phyloP scores from a whole-genome alignment of 2,329 filamentous ascomycete genomes.

The Sporothrix brunneoviolacea region DNA sequence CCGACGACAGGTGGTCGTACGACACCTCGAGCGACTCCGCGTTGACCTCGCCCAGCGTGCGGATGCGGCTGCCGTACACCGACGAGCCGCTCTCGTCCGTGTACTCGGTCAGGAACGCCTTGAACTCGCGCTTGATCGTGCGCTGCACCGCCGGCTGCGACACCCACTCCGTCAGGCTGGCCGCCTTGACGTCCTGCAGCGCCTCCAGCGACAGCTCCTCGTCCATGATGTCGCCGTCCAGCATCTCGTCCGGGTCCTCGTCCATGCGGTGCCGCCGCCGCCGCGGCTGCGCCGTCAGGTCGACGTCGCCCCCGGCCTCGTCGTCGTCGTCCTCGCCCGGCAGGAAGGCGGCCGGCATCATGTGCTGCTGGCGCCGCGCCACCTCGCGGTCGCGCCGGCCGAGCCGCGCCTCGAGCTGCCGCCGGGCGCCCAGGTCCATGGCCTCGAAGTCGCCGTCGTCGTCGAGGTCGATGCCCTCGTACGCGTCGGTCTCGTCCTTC shows the following conservation, averaged over 20 bases:
- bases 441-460: slow-evolving; percentile 70
- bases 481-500: slow-evolving; percentile 60
- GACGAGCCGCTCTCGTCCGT: slow-evolving; percentile 83
- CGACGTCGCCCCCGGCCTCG: slow-evolving; percentile 74
- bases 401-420: slow-evolving; percentile 65
- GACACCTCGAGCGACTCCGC: slow-evolving; percentile 94
- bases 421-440: slow-evolving; percentile 58
- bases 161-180: slow-evolving; percentile 93
- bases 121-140: slow-evolving; percentile 94
- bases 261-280: slow-evolving; percentile 86
- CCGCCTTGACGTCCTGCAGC: slow-evolving; percentile 85
- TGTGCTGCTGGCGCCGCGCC: slow-evolving; percentile 50
- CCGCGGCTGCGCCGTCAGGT: slow-evolving; percentile 78
- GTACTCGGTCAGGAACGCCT: slow-evolving; percentile 92
- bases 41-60: slow-evolving; percentile 94
- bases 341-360: slow-evolving; percentile 66
- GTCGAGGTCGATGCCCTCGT: slow-evolving; percentile 67
- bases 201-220: slow-evolving; percentile 91
- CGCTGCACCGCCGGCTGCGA: slow-evolving; percentile 81
- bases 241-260: slow-evolving; percentile 86
- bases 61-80: slow-evolving; percentile 89
- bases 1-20: slow-evolving; percentile 82
- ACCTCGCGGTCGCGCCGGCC: slow-evolving; percentile 69
- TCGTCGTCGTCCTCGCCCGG: slow-evolving; percentile 84
- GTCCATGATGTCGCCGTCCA: slow-evolving; percentile 90